A percentile compares a stretch with the other conserved stretches of the same genome.
Evolutionary conservation across 2,329 filamentous ascomycete species (phyloP).

Genomic region (Xylariaceae sp.): DNA sequence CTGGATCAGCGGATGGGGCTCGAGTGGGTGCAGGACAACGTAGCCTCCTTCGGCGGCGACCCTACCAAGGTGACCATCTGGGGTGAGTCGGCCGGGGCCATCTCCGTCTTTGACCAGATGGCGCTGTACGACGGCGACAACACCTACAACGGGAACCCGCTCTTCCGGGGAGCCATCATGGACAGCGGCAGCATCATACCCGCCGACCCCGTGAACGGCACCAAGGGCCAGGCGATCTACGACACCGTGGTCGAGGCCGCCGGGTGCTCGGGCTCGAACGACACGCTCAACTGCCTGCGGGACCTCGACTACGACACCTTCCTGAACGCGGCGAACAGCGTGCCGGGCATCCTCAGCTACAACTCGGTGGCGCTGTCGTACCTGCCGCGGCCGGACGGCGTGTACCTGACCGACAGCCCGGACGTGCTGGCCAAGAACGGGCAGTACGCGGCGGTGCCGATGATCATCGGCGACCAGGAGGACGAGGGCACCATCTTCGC

Average conservation of each 20-base stretch:
- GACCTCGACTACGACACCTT: conserved; percentile 50
- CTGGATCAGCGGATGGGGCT: conserved; percentile 66
- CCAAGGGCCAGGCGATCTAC: conserved; percentile 59
- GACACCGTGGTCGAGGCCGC: conserved; percentile 51
- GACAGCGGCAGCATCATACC: conserved; percentile 60
- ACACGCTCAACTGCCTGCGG: conserved; percentile 62
- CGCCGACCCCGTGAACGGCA: conserved; percentile 54
- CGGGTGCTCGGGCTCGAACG: conserved; percentile 49
- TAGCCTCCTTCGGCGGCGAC: conserved; percentile 70
- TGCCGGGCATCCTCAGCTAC: conserved; percentile 62
- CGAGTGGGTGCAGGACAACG: conserved; percentile 72
- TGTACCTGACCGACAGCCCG: conserved; percentile 52
- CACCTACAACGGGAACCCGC: conserved; percentile 63
- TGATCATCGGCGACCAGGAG: conserved; percentile 68
- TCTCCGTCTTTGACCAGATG: conserved; percentile 73
- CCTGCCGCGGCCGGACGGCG: conserved; percentile 65
- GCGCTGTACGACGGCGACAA: conserved; percentile 64
- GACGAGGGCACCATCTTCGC: conserved; percentile 73
- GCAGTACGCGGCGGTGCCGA: conserved; percentile 50
- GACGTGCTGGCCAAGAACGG: conserved; percentile 48
- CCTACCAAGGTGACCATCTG: conserved; percentile 72
- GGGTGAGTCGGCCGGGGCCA: conserved; percentile 65
- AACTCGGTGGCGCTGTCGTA: conserved; percentile 64
- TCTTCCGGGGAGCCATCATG: conserved; percentile 76
- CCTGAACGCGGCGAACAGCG: conserved; percentile 60